Percentiles rank a stretch among this genome's conserved stretches.
Evolutionary conservation across 2,329 filamentous ascomycete genomes (phyloP).

Genomic region (Xylaria sp.): DNA sequence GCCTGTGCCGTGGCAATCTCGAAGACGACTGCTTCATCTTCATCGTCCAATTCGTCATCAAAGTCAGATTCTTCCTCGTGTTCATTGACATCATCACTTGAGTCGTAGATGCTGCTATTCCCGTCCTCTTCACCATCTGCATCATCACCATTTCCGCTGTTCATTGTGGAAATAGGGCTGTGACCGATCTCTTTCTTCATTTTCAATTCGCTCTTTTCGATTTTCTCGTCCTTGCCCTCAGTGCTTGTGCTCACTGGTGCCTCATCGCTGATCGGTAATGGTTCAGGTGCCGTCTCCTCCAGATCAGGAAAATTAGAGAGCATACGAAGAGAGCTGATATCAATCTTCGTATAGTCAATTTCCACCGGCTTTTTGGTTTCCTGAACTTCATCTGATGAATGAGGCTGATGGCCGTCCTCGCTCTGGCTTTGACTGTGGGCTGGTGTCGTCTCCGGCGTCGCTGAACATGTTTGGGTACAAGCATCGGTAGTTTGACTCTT

Average conservation of each 20-base stretch:
- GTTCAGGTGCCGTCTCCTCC: constrained; percentile 38
- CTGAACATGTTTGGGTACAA: constrained; percentile 65
- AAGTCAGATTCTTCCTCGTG: constrained; percentile 42
- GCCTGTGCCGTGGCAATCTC: constrained; percentile 66
- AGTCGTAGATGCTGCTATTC: constrained; percentile 37
- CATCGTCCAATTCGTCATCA: constrained; percentile 54
- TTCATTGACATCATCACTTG: constrained; percentile 43
- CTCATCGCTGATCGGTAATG: constrained; percentile 26
- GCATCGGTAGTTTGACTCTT: constrained; percentile 74
- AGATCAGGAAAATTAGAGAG: constrained; percentile 50
- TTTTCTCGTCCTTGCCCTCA: background rate
- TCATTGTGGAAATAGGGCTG: constrained; percentile 3
- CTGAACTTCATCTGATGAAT: constrained; percentile 49
- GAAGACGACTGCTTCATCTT: constrained; percentile 71
- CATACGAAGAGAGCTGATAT: constrained; percentile 55
- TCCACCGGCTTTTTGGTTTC: constrained; percentile 53
- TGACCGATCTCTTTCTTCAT: constrained; percentile 7
- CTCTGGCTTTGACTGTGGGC: constrained; percentile 53
- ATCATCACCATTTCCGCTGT: constrained; percentile 12
- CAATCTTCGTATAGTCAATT: constrained; percentile 65
- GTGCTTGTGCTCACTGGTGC: background rate
- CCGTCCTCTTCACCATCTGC: constrained; percentile 24
- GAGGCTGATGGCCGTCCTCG: constrained; percentile 54
- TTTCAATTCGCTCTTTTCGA: background rate
- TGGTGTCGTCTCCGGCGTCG: constrained; percentile 58